phyloP scores from a whole-genome alignment of 2,329 filamentous ascomycete species.

The Apiospora phragmitis region DNA sequence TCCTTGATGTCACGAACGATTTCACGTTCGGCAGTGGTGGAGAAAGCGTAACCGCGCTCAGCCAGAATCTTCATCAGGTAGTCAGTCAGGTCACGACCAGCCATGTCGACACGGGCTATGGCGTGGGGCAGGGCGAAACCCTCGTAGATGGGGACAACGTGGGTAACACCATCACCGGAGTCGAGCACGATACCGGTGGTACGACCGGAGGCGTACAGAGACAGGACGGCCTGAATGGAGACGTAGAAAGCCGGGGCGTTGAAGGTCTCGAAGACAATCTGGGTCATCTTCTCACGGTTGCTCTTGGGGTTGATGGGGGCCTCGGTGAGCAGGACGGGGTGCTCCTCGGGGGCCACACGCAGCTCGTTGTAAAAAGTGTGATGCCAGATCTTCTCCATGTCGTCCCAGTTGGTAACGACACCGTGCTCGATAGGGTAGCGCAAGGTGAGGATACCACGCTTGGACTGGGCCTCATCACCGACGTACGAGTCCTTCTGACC shows the following conservation, averaged over 20 bases:
- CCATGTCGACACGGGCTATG: conserved; percentile 99
- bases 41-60: conserved; percentile 99
- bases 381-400: conserved; percentile 99
- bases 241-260: conserved; percentile 99
- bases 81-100: conserved; percentile 98
- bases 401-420: conserved; percentile 99
- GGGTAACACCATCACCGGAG: conserved; percentile 99
- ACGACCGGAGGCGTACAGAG: conserved; percentile 99
- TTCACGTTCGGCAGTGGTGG: conserved; percentile 99
- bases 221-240: conserved; percentile 99
- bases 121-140: conserved; percentile 99
- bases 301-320: conserved; percentile 99
- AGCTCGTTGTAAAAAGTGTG: conserved; percentile 99
- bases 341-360: conserved; percentile 99
- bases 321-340: conserved; percentile 98
- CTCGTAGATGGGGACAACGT: conserved; percentile 99
- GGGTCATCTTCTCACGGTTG: conserved; percentile 99
- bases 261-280: conserved; percentile 99
- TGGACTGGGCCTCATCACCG: conserved; percentile 99
- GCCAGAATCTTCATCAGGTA: conserved; percentile 99
- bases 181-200: conserved; percentile 99
- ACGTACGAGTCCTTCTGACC: conserved; percentile 99
- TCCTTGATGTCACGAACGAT: conserved; percentile 99
- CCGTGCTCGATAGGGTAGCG: conserved; percentile 99
- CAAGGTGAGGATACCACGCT: conserved; percentile 99